Percentiles rank a stretch among this genome's conserved stretches.
phyloP scores from a whole-genome alignment of 2,329 filamentous ascomycete genomes.

The Cordyceps tenuipes region DNA sequence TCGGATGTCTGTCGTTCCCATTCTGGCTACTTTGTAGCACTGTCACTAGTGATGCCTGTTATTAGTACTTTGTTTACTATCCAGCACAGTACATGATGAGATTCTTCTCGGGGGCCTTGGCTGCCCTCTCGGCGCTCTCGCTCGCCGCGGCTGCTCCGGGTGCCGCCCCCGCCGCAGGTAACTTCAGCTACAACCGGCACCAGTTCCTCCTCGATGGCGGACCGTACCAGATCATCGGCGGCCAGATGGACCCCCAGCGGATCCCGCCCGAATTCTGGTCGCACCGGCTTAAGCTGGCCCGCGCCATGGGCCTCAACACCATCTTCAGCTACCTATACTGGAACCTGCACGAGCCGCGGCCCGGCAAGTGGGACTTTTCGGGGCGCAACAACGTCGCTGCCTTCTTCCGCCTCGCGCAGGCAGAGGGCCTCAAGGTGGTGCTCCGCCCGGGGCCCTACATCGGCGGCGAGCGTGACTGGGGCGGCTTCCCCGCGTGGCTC shows the following conservation, averaged over 20 bases:
- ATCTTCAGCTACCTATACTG: conserved; percentile 50
- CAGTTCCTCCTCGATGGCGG: conserved; percentile 33
- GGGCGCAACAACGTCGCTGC: conserved; percentile 34
- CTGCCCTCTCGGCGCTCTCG: neutral
- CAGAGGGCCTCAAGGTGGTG: conserved; percentile 34
- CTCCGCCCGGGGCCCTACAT: conserved; percentile 40
- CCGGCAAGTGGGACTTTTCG: conserved; percentile 29
- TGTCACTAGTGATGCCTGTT: neutral
- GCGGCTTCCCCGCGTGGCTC: conserved; percentile 39
- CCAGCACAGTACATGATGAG: neutral
- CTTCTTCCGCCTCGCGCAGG: conserved; percentile 36
- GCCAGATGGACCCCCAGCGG: conserved; percentile 43
- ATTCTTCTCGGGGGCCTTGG: neutral
- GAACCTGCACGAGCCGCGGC: conserved; percentile 37
- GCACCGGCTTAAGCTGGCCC: conserved; percentile 63
- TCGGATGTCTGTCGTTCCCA: neutral
- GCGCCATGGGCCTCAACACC: conserved; percentile 69
- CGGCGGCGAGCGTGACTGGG: conserved; percentile 42
- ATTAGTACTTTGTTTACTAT: neutral
- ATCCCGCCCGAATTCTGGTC: conserved; percentile 39
- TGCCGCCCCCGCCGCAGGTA: neutral
- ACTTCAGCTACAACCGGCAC: conserved; percentile 31
- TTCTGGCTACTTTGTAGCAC: neutral
- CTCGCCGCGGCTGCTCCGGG: neutral
- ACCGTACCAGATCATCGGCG: conserved; percentile 35